Evolutionary conservation across 805 yeast genomes (phyloP).

Genomic region (Kuraishia hungarica): DNA sequence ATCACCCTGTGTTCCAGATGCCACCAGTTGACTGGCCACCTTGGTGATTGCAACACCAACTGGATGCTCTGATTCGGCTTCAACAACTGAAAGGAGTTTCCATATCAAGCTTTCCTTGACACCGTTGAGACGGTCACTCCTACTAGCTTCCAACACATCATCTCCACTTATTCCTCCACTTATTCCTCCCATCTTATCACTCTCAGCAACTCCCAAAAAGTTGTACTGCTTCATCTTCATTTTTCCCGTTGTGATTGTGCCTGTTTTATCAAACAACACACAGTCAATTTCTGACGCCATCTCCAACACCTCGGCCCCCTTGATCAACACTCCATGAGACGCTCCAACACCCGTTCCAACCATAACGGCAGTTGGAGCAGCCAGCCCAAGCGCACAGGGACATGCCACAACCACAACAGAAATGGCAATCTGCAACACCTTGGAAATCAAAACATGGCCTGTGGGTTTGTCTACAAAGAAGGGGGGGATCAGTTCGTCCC

Average conservation of each 20-base stretch:
- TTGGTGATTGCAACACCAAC: slow-evolving; percentile 50
- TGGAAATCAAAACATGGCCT: slow-evolving; percentile 13
- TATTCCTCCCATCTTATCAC: no score
- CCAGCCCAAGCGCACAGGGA: slow-evolving; percentile 95
- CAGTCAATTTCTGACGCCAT: slow-evolving; percentile 53
- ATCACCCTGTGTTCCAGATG: slow-evolving; percentile 1
- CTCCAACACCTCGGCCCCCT: slow-evolving; percentile 89
- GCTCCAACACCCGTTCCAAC: slow-evolving; percentile 98
- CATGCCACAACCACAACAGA: slow-evolving; percentile 96
- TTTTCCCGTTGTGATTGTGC: slow-evolving; percentile 83
- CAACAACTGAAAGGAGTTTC: slow-evolving; percentile 50
- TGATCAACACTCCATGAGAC: slow-evolving; percentile 75
- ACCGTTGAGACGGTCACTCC: no score
- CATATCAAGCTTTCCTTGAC: slow-evolving; percentile 21
- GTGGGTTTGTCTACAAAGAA: slow-evolving; percentile 14
- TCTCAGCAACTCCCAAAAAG: slow-evolving; percentile 7
- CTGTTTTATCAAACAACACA: slow-evolving; percentile 89
- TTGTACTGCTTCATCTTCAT: slow-evolving; percentile 37
- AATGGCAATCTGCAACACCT: slow-evolving; percentile 62
- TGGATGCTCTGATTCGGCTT: slow-evolving; percentile 79
- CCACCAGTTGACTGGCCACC: background rate
- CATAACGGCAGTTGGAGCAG: slow-evolving; percentile 98
- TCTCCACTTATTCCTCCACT: no score
- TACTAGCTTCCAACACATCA: no score
- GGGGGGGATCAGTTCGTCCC: slow-evolving; percentile 12